Evolutionary conservation across 345 rosid species (phyloP).

Genomic region (Xanthoceras sorbifolium): DNA sequence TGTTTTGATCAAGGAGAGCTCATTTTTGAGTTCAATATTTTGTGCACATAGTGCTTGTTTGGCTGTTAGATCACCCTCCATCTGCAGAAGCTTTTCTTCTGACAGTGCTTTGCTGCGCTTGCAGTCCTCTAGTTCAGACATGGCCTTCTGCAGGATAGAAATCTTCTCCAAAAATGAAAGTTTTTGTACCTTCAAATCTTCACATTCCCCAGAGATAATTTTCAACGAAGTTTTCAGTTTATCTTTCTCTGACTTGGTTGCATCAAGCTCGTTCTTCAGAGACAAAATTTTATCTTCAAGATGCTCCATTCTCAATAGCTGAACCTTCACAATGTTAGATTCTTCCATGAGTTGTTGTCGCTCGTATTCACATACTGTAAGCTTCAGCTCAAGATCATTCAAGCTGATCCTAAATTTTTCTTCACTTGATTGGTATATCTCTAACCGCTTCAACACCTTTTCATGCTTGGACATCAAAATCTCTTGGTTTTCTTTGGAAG

Average conservation of each 20-base stretch:
- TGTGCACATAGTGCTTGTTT: constrained; percentile 35
- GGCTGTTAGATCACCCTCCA: constrained; percentile 31
- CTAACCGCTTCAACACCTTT: constrained; percentile 35
- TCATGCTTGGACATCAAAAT: constrained; percentile 33
- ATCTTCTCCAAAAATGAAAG: constrained; percentile 34
- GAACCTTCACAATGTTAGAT: constrained; percentile 33
- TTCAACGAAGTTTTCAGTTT: constrained; percentile 36
- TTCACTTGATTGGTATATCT: constrained; percentile 41
- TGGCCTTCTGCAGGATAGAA: constrained; percentile 30
- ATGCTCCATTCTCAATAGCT: constrained; percentile 34
- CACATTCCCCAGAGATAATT: constrained; percentile 32
- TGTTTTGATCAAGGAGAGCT: constrained; percentile 39
- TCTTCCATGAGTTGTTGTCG: constrained; percentile 44
- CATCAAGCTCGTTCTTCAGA: constrained; percentile 36
- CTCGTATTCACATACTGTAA: constrained; percentile 57
- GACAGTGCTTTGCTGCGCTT: constrained; percentile 26
- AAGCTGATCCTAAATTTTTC: constrained; percentile 40
- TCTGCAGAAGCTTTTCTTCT: constrained; percentile 42
- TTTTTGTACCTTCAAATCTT: constrained; percentile 43
- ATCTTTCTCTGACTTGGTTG: constrained; percentile 35
- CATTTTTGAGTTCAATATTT: constrained; percentile 37
- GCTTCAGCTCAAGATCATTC: constrained; percentile 50
- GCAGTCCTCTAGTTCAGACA: constrained; percentile 43
- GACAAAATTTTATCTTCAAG: constrained; percentile 35
- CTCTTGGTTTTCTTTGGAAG: constrained; percentile 38